These are phyloP conservation scores for Emergomyces africanus DNA, from an alignment of 2,329 filamentous ascomycete genomes.

Conservation along the genomic window DNA sequence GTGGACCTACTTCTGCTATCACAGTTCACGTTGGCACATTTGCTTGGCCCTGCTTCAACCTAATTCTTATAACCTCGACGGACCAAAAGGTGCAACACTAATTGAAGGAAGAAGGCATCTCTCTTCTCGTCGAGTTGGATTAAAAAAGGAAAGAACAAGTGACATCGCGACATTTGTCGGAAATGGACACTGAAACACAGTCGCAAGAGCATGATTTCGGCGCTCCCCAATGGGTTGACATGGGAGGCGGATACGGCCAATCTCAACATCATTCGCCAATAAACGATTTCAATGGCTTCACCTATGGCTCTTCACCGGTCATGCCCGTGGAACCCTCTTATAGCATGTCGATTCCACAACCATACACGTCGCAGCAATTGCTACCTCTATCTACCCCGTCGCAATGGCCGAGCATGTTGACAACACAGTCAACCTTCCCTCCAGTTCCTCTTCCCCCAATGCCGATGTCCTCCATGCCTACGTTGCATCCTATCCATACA, in stretches of 20 bases:
- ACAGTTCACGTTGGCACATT: background rate
- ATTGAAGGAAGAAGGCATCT: background rate
- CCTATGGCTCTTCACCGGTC: slow-evolving; percentile 50
- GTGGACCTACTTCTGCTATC: background rate
- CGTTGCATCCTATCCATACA: slow-evolving; percentile 36
- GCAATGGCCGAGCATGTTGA: slow-evolving; percentile 73
- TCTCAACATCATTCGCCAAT: slow-evolving; percentile 58
- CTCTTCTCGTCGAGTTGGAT: background rate
- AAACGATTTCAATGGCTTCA: slow-evolving; percentile 53
- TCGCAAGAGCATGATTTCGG: slow-evolving; percentile 34
- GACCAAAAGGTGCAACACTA: background rate
- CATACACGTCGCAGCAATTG: slow-evolving; percentile 43
- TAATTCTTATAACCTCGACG: background rate
- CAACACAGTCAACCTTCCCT: slow-evolving; percentile 53
- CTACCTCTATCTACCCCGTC: slow-evolving; percentile 61
- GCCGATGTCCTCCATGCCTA: slow-evolving; percentile 35
- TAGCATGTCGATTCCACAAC: slow-evolving; percentile 43
- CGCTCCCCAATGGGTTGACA: slow-evolving; percentile 34
- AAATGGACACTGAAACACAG: slow-evolving; percentile 34
- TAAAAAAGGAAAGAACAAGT: background rate
- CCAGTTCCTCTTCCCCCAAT: slow-evolving; percentile 45
- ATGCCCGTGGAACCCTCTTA: slow-evolving; percentile 46
- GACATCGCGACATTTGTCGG: background rate
- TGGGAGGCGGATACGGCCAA: slow-evolving; percentile 32
- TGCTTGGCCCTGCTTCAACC: background rate